Evolutionary conservation across 2,329 filamentous ascomycete genomes (phyloP).

Genomic region (Aspergillus sclerotialis): DNA sequence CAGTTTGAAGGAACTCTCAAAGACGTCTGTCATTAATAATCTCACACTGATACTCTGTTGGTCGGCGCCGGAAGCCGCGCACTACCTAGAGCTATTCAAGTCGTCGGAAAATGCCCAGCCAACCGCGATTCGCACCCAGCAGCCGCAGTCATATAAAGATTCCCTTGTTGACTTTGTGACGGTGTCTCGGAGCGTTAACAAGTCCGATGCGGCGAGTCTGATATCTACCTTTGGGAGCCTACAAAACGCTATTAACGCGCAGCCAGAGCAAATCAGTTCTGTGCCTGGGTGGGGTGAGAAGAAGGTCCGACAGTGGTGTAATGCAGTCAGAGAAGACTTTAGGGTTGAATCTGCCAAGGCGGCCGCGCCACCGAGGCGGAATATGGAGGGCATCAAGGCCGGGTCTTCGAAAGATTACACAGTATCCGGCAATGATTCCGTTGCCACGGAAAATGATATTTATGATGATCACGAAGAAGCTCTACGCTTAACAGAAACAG

Average conservation of each 20-base stretch:
- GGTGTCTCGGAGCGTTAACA: constrained; percentile 81
- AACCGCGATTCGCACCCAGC: constrained; percentile 75
- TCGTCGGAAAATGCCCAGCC: constrained; percentile 82
- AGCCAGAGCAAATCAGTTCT: constrained; percentile 73
- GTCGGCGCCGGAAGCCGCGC: constrained; percentile 86
- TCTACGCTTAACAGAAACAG: constrained; percentile 29
- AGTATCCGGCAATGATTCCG: constrained; percentile 10
- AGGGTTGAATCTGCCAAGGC: constrained; percentile 65
- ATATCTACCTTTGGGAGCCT: constrained; percentile 90
- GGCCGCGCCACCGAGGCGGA: constrained; percentile 30
- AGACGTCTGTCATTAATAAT: constrained; percentile 87
- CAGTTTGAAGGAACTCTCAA: constrained; percentile 78
- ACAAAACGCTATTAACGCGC: constrained; percentile 77
- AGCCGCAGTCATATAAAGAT: constrained; percentile 76
- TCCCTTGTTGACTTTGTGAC: constrained; percentile 90
- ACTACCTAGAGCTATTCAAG: constrained; percentile 93
- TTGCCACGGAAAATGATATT: constrained; percentile 11
- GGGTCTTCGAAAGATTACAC: constrained; percentile 14
- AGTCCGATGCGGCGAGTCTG: constrained; percentile 83
- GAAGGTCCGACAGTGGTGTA: constrained; percentile 83
- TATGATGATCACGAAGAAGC: constrained; percentile 44
- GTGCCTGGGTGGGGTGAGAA: constrained; percentile 93
- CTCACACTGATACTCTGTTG: constrained; percentile 89
- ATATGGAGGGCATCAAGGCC: constrained; percentile 22
- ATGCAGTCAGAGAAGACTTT: constrained; percentile 78